phyloP scores from a whole-genome alignment of 2,329 filamentous ascomycete genomes.

The Neofusicoccum sp. region DNA sequence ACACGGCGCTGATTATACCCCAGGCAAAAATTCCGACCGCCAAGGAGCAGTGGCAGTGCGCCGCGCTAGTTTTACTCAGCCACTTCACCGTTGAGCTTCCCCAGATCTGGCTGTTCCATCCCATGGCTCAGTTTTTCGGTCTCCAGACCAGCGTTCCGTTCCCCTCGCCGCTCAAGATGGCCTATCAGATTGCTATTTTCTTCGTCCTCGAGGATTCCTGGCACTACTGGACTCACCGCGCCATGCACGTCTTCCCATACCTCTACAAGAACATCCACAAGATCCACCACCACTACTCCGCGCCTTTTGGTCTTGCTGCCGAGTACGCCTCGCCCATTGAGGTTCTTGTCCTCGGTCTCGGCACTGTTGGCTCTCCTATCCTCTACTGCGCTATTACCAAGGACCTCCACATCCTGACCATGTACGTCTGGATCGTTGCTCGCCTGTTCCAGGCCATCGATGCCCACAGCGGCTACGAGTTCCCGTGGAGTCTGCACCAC shows the following conservation, averaged over 20 bases:
- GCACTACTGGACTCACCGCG: conserved; percentile 97
- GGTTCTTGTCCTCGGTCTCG: conserved; percentile 89
- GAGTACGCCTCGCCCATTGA: conserved; percentile 98
- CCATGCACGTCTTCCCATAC: conserved; percentile 80
- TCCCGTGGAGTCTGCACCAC: conserved; percentile 94
- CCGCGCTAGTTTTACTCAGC: conserved; percentile 84
- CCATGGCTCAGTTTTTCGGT: conserved; percentile 88
- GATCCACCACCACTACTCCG: conserved; percentile 98
- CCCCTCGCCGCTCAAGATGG: conserved; percentile 80
- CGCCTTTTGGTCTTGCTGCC: conserved; percentile 91
- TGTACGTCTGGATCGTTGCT: conserved; percentile 94
- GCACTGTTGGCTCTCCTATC: conserved; percentile 78
- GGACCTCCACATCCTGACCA: conserved; percentile 91
- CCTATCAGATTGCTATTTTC: conserved; percentile 86
- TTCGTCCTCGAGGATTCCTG: conserved; percentile 95
- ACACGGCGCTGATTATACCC: conserved; percentile 22
- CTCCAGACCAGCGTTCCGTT: conserved; percentile 88
- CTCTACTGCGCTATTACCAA: conserved; percentile 78
- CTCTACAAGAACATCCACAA: conserved; percentile 98
- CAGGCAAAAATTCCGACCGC: conserved; percentile 87
- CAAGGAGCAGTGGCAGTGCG: conserved; percentile 92
- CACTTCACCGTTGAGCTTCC: conserved; percentile 98
- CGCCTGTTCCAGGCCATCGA: conserved; percentile 98
- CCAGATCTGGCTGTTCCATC: conserved; percentile 99
- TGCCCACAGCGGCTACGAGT: conserved; percentile 95